Percentiles rank a stretch among this genome's conserved stretches.
These are phyloP conservation scores for Penicillium crustosum DNA, from an alignment of 2,329 filamentous ascomycete genomes.

Conservation along the genomic window DNA sequence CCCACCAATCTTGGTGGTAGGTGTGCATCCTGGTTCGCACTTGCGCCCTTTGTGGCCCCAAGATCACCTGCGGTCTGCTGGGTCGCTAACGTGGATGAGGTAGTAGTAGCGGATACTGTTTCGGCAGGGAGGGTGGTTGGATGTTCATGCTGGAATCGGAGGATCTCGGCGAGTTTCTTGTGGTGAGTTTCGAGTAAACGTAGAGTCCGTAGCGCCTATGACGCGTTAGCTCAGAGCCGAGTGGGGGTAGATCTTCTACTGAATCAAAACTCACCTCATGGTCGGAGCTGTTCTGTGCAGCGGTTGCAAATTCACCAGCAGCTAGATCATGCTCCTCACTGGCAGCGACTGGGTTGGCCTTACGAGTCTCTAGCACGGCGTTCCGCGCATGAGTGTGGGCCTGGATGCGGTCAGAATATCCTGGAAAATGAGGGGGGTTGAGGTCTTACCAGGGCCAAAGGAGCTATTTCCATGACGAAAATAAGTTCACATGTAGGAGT, in stretches of 20 bases:
- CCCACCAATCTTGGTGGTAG: conserved; percentile 42
- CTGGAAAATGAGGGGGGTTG: background rate
- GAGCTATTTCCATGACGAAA: conserved; percentile 64
- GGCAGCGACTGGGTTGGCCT: conserved; percentile 72
- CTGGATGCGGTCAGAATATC: conserved; percentile 42
- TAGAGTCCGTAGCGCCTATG: conserved; percentile 73
- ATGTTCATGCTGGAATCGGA: conserved; percentile 66
- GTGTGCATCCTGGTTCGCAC: conserved; percentile 33
- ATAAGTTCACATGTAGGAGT: background rate
- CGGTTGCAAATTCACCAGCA: conserved; percentile 82
- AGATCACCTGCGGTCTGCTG: conserved; percentile 22
- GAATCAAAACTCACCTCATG: conserved; percentile 48
- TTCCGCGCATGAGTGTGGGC: conserved; percentile 88
- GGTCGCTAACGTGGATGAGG: conserved; percentile 13
- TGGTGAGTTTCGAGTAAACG: conserved; percentile 86
- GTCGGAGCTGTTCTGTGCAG: conserved; percentile 69
- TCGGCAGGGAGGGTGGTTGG: conserved; percentile 35
- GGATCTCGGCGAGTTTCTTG: conserved; percentile 74
- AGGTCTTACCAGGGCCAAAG: conserved; percentile 60
- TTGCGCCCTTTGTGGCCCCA: conserved; percentile 22
- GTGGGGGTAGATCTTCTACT: background rate
- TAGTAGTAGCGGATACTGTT: conserved; percentile 6
- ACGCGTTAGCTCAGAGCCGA: conserved; percentile 8
- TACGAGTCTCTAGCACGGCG: conserved; percentile 69
- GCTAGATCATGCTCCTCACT: conserved; percentile 86